A percentile compares a stretch with the other conserved stretches of the same genome.
phyloP scores from a whole-genome alignment of 352 stramenopile species.

The Aphanomyces invadans region DNA sequence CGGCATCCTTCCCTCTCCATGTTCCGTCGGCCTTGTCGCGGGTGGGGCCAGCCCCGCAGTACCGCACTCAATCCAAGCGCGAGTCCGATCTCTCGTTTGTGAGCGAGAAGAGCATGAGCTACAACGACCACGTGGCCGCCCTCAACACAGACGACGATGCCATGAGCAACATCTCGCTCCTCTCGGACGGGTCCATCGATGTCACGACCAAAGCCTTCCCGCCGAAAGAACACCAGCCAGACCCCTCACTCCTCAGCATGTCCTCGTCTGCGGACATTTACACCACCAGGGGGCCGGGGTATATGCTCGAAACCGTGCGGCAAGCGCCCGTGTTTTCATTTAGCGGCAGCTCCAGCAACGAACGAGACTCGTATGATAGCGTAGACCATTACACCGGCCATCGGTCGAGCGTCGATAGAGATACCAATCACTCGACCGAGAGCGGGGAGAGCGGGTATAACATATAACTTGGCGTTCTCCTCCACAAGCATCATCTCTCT shows the following conservation, averaged over 20 bases:
- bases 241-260: background rate
- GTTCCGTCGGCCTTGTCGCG: too few relatives aligned
- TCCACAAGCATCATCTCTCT: too few relatives aligned
- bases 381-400: too few relatives aligned
- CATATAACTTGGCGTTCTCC: background rate
- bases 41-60: too few relatives aligned
- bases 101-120: slow-evolving; percentile 11
- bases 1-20: too few relatives aligned
- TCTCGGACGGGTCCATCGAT: background rate
- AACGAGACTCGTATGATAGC: background rate
- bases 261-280: background rate
- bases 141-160: background rate
- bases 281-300: background rate
- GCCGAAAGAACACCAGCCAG: background rate
- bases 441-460: slow-evolving; percentile 7
- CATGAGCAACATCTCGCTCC: background rate
- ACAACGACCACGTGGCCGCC: background rate
- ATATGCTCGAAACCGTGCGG: background rate
- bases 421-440: background rate
- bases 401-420: background rate
- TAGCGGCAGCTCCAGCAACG: background rate
- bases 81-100: background rate
- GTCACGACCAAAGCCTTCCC: background rate
- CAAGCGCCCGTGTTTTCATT: background rate
- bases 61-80: background rate